Evolutionary conservation across 169 alveolate species (phyloP).

Genomic region (Plasmodium gonderi): DNA sequence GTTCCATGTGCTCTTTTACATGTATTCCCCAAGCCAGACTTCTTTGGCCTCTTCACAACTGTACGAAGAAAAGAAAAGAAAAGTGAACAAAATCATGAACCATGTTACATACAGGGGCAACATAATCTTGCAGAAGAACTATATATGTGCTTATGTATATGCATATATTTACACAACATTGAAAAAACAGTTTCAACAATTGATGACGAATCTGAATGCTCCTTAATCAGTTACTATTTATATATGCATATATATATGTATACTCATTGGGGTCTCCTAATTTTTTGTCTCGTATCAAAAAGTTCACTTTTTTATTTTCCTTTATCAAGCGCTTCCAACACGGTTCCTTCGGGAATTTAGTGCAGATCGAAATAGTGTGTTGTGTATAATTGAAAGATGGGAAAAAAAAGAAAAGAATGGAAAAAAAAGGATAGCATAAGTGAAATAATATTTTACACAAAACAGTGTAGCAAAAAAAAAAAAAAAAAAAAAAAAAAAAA

Average conservation of each 20-base stretch:
- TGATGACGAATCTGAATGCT: not conserved
- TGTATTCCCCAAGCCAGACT: constrained; percentile 43
- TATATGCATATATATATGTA: constrained; percentile 2
- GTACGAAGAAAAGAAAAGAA: not conserved
- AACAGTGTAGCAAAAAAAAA: too few species aligned
- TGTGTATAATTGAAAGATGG: not conserved
- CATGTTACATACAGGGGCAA: too few species aligned
- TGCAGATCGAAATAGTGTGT: not conserved
- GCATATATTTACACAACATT: not conserved
- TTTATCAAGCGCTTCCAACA: constrained; percentile 73
- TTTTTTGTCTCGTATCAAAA: constrained; percentile 42
- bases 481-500: not conserved
- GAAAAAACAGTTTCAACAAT: not conserved
- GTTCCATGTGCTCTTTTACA: constrained; percentile 11
- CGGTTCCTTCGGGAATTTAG: constrained; percentile 41
- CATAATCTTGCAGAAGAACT: not conserved
- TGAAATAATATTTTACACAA: too few species aligned
- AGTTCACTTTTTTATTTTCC: constrained; percentile 18
- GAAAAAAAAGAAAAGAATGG: not conserved
- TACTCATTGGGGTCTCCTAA: constrained; percentile 66
- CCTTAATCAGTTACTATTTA: not conserved
- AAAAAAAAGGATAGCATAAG: too few species aligned
- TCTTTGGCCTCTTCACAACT: constrained; percentile 73
- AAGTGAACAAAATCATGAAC: not conserved
- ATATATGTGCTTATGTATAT: not conserved